Base-by-base conservation (phyloP, 2,329 filamentous ascomycete species). In the Cladosporium velox region DNA sequence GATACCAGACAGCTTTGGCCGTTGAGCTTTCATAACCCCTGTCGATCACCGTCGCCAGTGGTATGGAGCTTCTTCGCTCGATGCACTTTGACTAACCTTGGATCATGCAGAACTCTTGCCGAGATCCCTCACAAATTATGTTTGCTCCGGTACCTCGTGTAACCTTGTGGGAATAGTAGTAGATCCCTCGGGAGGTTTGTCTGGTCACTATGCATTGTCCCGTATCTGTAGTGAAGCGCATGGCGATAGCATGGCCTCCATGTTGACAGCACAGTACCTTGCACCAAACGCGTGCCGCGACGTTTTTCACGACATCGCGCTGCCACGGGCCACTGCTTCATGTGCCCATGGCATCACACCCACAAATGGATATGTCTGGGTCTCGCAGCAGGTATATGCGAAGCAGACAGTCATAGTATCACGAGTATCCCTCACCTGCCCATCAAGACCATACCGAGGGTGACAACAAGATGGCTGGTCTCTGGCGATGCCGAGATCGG, bases 401-500 rank as follows among this genome's bases (percentile, higher is more conserved):
- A 2, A 12, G 18, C n/a, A 3, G 6, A 55, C 8, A 21, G 5
- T 18, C 51, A 15, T 5, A 21, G 51, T 6, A 60, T 60, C 38
- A 60, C 38, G 41, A 28, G 38, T 4, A 26, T 12, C 3, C 1
- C 38, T 47, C 58, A 47, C 21, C 38, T n/a, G 38, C 12, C 21
- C 57, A 59, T 30, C 35, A 4, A 30, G 58, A 6, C 21, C 10
- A 32, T 32, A 24, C 18, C 15, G n/a, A 18, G 30, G 30, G 30
- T 12, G 28, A 32, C 24, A 26, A 14, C 14, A 30, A 18, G 26
- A 60, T 61, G 26, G 32, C 59, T 59, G 35, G 57, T 12, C 8
- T 26, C 5, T 12, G 4, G 5, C 60, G 49, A 63, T 63, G 60
- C 60, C 49, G 49, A 54, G 44, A 26, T 63, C 60, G 47, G 61